phyloP scores from a whole-genome alignment of 805 yeast species.

The Hemisphaericaspora nanyangensis region DNA sequence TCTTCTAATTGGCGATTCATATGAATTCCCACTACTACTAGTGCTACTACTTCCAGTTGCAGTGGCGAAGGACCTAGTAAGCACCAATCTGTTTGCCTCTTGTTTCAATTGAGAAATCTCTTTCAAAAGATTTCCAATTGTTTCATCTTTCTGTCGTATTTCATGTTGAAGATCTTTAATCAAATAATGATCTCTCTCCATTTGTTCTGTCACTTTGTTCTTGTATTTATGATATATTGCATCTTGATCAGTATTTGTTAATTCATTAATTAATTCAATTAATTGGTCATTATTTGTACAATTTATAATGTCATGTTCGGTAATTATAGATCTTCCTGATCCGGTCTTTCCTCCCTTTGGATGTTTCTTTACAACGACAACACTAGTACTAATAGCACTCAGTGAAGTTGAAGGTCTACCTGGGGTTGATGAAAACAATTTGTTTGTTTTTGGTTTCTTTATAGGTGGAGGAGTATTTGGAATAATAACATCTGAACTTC shows the following conservation, averaged over 20 bases:
- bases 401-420: background rate
- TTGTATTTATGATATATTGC: constrained; percentile 25
- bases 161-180: constrained; percentile 23
- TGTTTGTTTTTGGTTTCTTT: constrained; percentile 1
- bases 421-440: background rate
- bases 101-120: constrained; percentile 10
- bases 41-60: background rate
- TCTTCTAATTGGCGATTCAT: constrained; percentile 32
- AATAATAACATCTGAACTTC: too few relatives aligned
- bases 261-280: constrained; percentile 25
- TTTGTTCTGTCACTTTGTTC: constrained; percentile 12
- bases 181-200: constrained; percentile 16
- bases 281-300: constrained; percentile 23
- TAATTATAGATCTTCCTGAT: constrained; percentile 8
- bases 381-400: background rate
- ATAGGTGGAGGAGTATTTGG: too few relatives aligned
- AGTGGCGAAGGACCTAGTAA: background rate
- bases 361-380: too few relatives aligned
- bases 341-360: background rate
- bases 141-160: constrained; percentile 22
- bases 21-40: constrained; percentile 5
- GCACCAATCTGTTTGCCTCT: too few relatives aligned
- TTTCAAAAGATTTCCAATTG: constrained; percentile 21
- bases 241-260: constrained; percentile 31
- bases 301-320: constrained; percentile 29